Conservation (phyloP, 2,329 filamentous ascomycete species). For the Penicillium sp. region DNA sequence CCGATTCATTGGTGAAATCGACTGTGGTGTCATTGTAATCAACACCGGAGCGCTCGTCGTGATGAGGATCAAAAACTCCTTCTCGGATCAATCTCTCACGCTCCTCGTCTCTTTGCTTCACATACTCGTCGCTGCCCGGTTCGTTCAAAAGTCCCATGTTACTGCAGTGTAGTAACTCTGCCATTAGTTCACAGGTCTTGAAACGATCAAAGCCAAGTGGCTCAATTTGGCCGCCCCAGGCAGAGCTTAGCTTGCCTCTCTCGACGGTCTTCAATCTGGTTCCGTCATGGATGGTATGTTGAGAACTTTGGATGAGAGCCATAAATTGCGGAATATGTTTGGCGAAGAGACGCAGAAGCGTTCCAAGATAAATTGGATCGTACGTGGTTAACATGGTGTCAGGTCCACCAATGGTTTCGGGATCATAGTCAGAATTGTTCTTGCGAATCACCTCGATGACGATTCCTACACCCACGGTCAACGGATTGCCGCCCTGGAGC, state of each 20-base stretch:
- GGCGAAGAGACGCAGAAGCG: constrained; percentile 83
- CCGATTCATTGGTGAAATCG: constrained; percentile 46
- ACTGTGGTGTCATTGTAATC: constrained; percentile 57
- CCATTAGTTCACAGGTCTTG: constrained; percentile 99
- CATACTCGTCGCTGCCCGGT: constrained; percentile 81
- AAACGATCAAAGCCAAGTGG: constrained; percentile 96
- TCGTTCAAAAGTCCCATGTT: constrained; percentile 98
- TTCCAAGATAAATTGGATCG: constrained; percentile 95
- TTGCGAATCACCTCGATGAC: constrained; percentile 98
- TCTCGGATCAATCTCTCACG: constrained; percentile 76
- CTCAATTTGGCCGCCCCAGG: constrained; percentile 88
- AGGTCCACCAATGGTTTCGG: constrained; percentile 80
- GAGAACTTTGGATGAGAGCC: constrained; percentile 77
- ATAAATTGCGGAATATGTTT: constrained; percentile 93
- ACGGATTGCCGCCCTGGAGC: constrained; percentile 87
- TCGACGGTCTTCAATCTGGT: constrained; percentile 63
- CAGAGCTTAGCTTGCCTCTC: constrained; percentile 75
- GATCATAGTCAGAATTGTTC: constrained; percentile 98
- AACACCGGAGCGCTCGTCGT: constrained; percentile 52
- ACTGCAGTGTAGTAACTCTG: constrained; percentile 93
- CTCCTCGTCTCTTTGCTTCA: constrained; percentile 76
- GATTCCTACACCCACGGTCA: constrained; percentile 95
- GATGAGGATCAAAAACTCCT: constrained; percentile 62
- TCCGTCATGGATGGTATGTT: constrained; percentile 58
- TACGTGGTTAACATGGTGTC: constrained; percentile 77